Percentiles rank a stretch among this genome's conserved stretches.
phyloP scores from a whole-genome alignment of 2,329 filamentous ascomycete species.

The Exophiala aquamarina region DNA sequence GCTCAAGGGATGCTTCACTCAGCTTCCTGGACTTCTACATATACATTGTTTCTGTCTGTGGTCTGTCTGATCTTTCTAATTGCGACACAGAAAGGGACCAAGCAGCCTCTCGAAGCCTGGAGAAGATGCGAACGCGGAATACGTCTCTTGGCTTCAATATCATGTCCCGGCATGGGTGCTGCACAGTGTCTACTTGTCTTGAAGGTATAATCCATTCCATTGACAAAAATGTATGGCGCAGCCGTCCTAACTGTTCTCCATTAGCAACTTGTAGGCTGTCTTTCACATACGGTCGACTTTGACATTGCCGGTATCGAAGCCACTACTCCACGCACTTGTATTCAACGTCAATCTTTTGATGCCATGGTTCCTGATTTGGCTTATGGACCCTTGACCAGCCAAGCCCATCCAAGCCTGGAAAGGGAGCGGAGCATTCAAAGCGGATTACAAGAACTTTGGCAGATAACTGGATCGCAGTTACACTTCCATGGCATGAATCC shows the following conservation, averaged over 20 bases:
- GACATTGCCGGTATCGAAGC: too few species aligned
- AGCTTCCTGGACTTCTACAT: neutral
- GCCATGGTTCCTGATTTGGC: too few species aligned
- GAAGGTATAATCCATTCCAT: neutral
- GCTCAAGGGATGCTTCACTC: neutral
- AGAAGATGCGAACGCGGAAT: neutral
- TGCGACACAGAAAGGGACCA: neutral
- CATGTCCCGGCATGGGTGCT: neutral
- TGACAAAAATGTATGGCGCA: too few species aligned
- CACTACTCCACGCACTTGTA: too few species aligned
- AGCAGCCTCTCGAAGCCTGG: neutral
- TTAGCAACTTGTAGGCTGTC: neutral
- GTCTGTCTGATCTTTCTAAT: neutral
- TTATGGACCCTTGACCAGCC: too few species aligned
- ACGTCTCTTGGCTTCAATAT: neutral
- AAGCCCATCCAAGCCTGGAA: too few species aligned
- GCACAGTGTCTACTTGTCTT: neutral
- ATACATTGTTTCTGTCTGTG: neutral
- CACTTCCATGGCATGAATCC: too few species aligned
- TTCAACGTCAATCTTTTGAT: too few species aligned
- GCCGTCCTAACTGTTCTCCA: neutral
- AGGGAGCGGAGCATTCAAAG: too few species aligned
- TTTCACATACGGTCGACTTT: neutral
- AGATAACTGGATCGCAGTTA: too few species aligned
- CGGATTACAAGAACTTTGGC: too few species aligned